Evolutionary conservation across 306 rosid species (phyloP), one percentile per base, ranked within the genome.

Genomic region (Myrica gale): DNA sequence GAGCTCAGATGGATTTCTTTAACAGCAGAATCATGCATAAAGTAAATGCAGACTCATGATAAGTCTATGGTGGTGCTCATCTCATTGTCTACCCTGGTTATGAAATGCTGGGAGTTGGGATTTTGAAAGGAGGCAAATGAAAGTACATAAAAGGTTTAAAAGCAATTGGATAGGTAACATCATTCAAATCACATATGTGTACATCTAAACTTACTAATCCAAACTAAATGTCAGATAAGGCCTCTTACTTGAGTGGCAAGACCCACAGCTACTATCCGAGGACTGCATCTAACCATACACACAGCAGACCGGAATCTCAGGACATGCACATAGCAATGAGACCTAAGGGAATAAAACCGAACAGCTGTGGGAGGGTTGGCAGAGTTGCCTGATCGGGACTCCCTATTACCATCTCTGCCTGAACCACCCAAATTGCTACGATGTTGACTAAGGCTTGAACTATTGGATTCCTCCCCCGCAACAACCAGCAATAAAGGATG

Each of bases 271-370:
- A 93, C 96, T 37, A 93, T 83, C 82, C 72, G 90, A 11, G 95
- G 79, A 77, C 97, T 89, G 84, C 98, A 93, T 88, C 98, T 88
- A 80, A 93, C 87, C 98, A 93, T 91, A 72, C 88, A 88, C 62
- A 93, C 98, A 0, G 89, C 54, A 13, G 98, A 91, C 69, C 97
- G 89, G 66, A 93, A 93, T 72, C 90, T 87, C 87, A 93, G 87
- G 82, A 88, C 87, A 80, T 91, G 98, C 81, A 91, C 96, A 62
- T 89, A 93, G 78, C 82, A 66, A 61, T 89, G 96, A 77, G 93
- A 88, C 84, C 85, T 89, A 15, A 93, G 79, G 63, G 98, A 91
- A 82, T 91, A 91, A 87, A 93, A 93, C 83, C 82, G 93, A 85
- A 93, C 98, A 79, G 90, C 78, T 20, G 92, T 91, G 37, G 96